phyloP scores from a whole-genome alignment of 768 basidiomycete species.

The Dacryopinax primogenitus region DNA sequence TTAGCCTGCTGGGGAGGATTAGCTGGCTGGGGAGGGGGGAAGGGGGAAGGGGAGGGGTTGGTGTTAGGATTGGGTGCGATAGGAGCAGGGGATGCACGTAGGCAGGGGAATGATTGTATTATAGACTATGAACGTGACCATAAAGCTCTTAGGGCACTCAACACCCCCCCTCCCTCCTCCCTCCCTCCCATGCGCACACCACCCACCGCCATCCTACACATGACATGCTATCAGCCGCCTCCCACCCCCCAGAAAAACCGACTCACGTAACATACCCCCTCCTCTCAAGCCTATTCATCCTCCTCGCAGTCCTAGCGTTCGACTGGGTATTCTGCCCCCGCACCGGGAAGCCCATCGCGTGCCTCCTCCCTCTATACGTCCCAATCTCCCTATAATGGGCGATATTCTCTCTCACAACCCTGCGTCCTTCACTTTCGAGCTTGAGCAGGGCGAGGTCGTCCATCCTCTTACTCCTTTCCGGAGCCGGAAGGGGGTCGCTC shows the following conservation, averaged over 20 bases:
- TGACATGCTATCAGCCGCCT: not conserved
- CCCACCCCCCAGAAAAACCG: not conserved
- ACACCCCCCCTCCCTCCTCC: no score
- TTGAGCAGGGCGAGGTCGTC: slow-evolving; percentile 64
- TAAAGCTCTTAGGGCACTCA: no score
- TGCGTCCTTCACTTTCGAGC: slow-evolving; percentile 77
- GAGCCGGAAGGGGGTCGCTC: slow-evolving; percentile 11
- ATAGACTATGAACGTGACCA: no score
- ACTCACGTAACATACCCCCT: slow-evolving; percentile 26
- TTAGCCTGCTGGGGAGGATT: not conserved
- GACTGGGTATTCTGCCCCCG: slow-evolving; percentile 86
- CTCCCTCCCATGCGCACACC: no score
- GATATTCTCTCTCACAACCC: slow-evolving; percentile 79
- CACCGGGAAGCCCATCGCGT: slow-evolving; percentile 87
- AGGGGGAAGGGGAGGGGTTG: not conserved
- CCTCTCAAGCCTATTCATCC: slow-evolving; percentile 76
- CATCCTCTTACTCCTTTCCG: slow-evolving; percentile 11
- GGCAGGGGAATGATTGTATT: no score
- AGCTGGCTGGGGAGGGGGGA: not conserved
- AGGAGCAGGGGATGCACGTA: not conserved
- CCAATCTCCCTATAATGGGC: slow-evolving; percentile 88
- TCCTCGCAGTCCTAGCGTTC: slow-evolving; percentile 82
- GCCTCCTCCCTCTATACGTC: slow-evolving; percentile 81
- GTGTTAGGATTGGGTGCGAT: not conserved
- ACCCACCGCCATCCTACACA: no score